phyloP scores from a whole-genome alignment of 192 early-diverging fungal species.

The Umbelopsis vinacea region DNA sequence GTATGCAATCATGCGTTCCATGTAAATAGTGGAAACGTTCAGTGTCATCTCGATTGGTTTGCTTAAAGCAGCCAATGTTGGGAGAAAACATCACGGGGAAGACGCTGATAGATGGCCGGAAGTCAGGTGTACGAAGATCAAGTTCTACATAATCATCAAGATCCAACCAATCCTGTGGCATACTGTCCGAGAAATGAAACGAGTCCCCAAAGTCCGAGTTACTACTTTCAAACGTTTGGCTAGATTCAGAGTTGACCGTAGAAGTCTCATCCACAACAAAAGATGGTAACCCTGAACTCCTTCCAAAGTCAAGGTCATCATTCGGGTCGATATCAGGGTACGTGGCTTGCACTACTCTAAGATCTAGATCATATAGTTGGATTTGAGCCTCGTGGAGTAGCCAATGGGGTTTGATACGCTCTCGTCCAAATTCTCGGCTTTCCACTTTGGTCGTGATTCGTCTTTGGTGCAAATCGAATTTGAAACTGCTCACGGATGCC shows the following conservation, averaged over 20 bases:
- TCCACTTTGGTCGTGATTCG: constrained; percentile 31
- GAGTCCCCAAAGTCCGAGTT: constrained; percentile 15
- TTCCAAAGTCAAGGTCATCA: background rate
- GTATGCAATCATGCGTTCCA: constrained; percentile 46
- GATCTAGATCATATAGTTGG: constrained; percentile 42
- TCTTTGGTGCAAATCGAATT: constrained; percentile 46
- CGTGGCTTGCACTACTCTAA: constrained; percentile 34
- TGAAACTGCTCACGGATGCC: constrained; percentile 37
- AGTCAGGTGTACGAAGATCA: constrained; percentile 32
- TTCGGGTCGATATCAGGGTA: constrained; percentile 8
- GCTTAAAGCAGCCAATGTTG: constrained; percentile 55
- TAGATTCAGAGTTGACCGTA: constrained; percentile 1
- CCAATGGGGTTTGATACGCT: constrained; percentile 42
- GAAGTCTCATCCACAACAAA: constrained; percentile 11
- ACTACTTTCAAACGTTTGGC: background rate
- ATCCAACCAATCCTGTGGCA: constrained; percentile 50
- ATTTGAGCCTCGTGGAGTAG: constrained; percentile 46
- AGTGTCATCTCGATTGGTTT: constrained; percentile 39
- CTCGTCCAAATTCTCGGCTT: constrained; percentile 26
- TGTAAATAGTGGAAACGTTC: constrained; percentile 39
- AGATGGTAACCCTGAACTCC: background rate
- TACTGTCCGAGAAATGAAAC: constrained; percentile 15
- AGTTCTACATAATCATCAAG: constrained; percentile 59
- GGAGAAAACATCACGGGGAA: constrained; percentile 66
- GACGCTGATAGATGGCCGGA: constrained; percentile 43